Evolutionary conservation across 805 yeast species (phyloP).

Genomic region (Candida xyloterini): DNA sequence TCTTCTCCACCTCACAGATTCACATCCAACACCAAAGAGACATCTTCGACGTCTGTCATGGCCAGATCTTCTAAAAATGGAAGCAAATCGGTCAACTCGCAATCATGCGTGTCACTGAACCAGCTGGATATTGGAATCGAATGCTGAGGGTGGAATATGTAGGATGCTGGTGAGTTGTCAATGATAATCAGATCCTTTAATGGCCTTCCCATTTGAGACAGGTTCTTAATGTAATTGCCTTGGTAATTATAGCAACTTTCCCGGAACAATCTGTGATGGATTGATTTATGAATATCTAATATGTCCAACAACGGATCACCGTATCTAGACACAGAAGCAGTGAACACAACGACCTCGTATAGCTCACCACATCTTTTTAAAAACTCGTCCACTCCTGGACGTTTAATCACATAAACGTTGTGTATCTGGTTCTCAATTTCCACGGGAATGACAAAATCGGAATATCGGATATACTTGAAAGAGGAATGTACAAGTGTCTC

Average conservation of each 20-base stretch:
- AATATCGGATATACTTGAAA: conserved; percentile 85
- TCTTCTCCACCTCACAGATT: conserved; percentile 29
- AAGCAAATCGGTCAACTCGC: conserved; percentile 85
- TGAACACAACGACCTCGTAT: conserved; percentile 93
- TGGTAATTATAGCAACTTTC: conserved; percentile 93
- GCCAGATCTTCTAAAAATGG: conserved; percentile 90
- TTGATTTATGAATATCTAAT: conserved; percentile 67
- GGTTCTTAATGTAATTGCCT: conserved; percentile 91
- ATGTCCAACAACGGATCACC: conserved; percentile 94
- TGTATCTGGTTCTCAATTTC: conserved; percentile 91
- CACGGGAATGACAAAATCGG: conserved; percentile 96
- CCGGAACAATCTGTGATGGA: conserved; percentile 90
- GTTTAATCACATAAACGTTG: conserved; percentile 91
- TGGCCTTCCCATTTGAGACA: conserved; percentile 93
- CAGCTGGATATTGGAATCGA: conserved; percentile 96
- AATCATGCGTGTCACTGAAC: conserved; percentile 98
- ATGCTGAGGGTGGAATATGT: conserved; percentile 95
- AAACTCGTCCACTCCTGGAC: conserved; percentile 98
- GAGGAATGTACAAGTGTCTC: conserved; percentile 96
- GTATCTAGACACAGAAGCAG: conserved; percentile 92
- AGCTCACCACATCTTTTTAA: conserved; percentile 76
- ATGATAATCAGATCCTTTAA: conserved; percentile 79
- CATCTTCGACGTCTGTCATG: conserved; percentile 70
- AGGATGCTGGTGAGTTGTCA: conserved; percentile 98
- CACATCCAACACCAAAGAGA: conserved; percentile 80